These are phyloP conservation scores for Epipyxis sp. DNA, from an alignment of 108 stramenopile species.

Conservation along the genomic window DNA sequence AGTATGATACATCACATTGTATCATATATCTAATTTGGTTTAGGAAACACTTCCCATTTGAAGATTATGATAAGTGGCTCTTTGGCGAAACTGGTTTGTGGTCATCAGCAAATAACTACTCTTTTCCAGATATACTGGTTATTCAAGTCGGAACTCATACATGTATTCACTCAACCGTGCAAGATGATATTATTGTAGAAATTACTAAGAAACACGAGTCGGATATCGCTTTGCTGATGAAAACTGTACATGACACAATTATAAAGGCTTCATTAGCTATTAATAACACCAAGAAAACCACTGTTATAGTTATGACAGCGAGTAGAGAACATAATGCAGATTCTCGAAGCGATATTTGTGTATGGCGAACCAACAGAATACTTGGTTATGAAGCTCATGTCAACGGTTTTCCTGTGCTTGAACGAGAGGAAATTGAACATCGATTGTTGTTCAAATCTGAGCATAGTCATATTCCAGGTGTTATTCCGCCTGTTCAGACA, in stretches of 20 bases:
- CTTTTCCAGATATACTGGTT: neutral
- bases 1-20: no score
- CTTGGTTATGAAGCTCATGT: neutral
- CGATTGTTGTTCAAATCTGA: neutral
- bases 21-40: no score
- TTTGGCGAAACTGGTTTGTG: neutral
- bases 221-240: neutral
- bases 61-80: slow-evolving; percentile 20
- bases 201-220: neutral
- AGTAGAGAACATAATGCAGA: neutral
- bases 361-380: neutral
- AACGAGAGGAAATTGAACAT: slow-evolving; percentile 12
- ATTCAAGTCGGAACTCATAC: slow-evolving; percentile 15
- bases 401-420: neutral
- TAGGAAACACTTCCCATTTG: slow-evolving; percentile 24
- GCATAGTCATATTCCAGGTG: neutral
- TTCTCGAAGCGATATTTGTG: neutral
- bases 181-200: no score
- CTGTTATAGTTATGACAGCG: neutral
- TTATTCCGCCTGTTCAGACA: neutral
- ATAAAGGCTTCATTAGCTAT: neutral
- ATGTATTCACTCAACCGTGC: neutral
- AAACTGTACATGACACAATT: neutral
- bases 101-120: no score
- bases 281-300: neutral